These are phyloP conservation scores for Linum usitatissimum DNA, from an alignment of 345 rosid genomes.

Conservation along the genomic window DNA sequence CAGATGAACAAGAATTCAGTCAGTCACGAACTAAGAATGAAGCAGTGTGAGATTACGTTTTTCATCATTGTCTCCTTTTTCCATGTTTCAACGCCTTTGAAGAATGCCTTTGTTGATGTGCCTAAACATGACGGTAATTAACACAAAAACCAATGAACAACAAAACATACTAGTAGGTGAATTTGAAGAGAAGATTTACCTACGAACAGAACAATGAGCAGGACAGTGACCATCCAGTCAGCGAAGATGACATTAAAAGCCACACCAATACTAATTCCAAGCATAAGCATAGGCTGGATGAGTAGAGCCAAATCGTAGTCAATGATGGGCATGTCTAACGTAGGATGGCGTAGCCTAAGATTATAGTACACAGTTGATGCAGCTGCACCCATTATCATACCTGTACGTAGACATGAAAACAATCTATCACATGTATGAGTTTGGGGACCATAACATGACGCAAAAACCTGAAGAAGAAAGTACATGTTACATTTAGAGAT, in stretches of 20 bases:
- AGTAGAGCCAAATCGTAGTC: slow-evolving; percentile 50
- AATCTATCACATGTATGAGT: not conserved
- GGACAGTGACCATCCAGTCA: slow-evolving; percentile 55
- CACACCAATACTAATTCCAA: slow-evolving; percentile 50
- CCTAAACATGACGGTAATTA: slow-evolving; percentile 29
- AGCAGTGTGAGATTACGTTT: slow-evolving; percentile 24
- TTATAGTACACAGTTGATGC: slow-evolving; percentile 43
- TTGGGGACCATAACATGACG: too few species aligned
- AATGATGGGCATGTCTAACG: slow-evolving; percentile 39
- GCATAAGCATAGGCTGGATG: slow-evolving; percentile 50
- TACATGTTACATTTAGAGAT: slow-evolving; percentile 41
- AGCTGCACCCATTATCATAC: slow-evolving; percentile 56
- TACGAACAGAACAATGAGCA: slow-evolving; percentile 39
- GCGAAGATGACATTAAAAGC: slow-evolving; percentile 45
- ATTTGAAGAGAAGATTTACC: slow-evolving; percentile 20
- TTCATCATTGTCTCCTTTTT: slow-evolving; percentile 63
- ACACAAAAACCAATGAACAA: not conserved
- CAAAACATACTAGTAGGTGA: not conserved
- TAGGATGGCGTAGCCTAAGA: slow-evolving; percentile 39
- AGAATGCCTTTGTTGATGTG: slow-evolving; percentile 74
- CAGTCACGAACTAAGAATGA: not conserved
- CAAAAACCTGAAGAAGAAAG: not conserved
- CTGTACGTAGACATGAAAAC: slow-evolving; percentile 13
- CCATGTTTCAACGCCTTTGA: slow-evolving; percentile 80
- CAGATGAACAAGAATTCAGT: not conserved